Base-by-base conservation (phyloP, 331 rosid species). In the Spiraea crenata region DNA sequence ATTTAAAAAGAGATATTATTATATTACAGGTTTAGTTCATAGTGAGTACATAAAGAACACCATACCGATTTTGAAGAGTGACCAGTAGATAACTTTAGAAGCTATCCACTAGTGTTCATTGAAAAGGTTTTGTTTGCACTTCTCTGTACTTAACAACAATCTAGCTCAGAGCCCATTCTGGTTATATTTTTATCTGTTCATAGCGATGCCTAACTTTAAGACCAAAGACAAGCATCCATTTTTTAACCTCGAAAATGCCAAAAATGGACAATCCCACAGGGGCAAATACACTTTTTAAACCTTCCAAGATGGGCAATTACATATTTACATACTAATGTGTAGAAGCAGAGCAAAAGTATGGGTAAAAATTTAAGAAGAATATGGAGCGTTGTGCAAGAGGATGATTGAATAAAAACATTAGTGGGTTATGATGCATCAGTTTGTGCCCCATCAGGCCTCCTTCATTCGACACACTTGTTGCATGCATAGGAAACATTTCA, bases 401-500 rank as follows among this genome's bases (percentile, higher is more conserved):
- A 85, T 83, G 89, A 85, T 73, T 84, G 83, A 80, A 78, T 67
- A 74, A 7, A 82, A 81, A 82, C 81, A 81, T 69, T 59, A 81
- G 80, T 82, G 85, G 83, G 81, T 70, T 74, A 76, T 76, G 91
- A 65, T 69, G 71, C 72, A 79, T 78, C 81, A 86, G 41, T 51
- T 56, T 87, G 88, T 81, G 77, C 79, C 88, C 81, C 76, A 79
- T 70, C 71, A 70, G 75, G 75, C 69, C 48, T 84, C 72, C 80
- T 61, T 84, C 46, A 19, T 35, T 79, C 77, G 85, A 89, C 95
- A 84, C 71, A 55, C 55, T 50, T 92, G 91, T 16, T 82, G 78
- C 76, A 41, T 34, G 44, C 80, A 74, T 61, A 79, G 93, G 93
- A 88, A 90, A 88, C 97, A 90, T 81, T 80, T 80, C 1, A 51